Evolutionary conservation across 768 basidiomycete genomes (phyloP).

Genomic region (Podaxis sp.): DNA sequence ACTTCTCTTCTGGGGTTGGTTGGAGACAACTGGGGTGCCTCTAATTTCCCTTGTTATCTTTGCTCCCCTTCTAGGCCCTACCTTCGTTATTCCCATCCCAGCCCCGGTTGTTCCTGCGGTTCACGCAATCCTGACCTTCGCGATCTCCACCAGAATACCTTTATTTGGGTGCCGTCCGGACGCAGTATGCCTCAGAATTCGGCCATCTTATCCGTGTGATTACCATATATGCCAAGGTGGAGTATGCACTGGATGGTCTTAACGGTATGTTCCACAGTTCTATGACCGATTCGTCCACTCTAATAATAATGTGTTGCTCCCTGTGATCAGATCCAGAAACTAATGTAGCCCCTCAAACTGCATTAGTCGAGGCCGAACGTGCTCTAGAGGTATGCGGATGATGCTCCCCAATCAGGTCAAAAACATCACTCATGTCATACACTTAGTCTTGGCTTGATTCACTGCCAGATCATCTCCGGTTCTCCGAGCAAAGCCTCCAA

Average conservation of each 20-base stretch:
- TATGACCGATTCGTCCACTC: constrained; percentile 16
- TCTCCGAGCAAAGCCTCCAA: constrained; percentile 64
- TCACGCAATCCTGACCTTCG: constrained; percentile 14
- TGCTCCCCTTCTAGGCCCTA: constrained; percentile 17
- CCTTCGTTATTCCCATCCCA: constrained; percentile 19
- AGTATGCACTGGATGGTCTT: constrained; percentile 51
- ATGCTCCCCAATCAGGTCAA: constrained; percentile 13
- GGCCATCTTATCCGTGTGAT: constrained; percentile 74
- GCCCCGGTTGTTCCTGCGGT: constrained; percentile 17
- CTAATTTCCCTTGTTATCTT: neutral
- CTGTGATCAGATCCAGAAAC: constrained; percentile 31
- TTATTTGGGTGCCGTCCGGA: constrained; percentile 57
- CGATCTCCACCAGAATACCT: constrained; percentile 57
- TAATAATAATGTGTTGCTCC: constrained; percentile 3
- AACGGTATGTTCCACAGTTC: constrained; percentile 36
- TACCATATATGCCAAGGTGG: constrained; percentile 60
- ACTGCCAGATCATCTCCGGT: constrained; percentile 71
- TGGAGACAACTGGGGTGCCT: neutral
- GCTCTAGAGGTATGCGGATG: constrained; percentile 39
- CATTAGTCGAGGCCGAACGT: constrained; percentile 40
- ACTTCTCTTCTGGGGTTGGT: neutral
- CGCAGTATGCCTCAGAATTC: constrained; percentile 65
- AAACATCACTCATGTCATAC: constrained; percentile 14
- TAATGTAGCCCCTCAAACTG: constrained; percentile 31
- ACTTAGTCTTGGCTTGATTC: constrained; percentile 60